Evolutionary conservation across 1,284 basidiomycete genomes (phyloP).

Genomic region (Ceratobasidium sp.): DNA sequence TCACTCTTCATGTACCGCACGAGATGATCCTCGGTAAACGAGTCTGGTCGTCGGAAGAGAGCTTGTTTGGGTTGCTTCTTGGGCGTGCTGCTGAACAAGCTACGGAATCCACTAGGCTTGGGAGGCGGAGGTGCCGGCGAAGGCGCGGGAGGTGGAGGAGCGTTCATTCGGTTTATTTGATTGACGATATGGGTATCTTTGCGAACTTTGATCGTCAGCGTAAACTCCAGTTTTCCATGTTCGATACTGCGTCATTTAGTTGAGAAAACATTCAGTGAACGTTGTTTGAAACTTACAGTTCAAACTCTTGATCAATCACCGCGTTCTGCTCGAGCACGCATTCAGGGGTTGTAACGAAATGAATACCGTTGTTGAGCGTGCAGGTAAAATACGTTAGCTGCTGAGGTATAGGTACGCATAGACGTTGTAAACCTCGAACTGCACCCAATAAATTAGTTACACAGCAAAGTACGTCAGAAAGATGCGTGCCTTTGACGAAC

Average conservation of each 20-base stretch:
- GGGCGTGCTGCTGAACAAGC: constrained; percentile 82
- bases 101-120: constrained; percentile 66
- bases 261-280: constrained; percentile 21
- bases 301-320: constrained; percentile 92
- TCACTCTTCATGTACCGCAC: constrained; percentile 87
- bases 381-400: constrained; percentile 85
- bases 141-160: constrained; percentile 63
- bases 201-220: constrained; percentile 85
- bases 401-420: constrained; percentile 81
- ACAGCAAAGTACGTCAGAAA: not conserved
- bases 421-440: constrained; percentile 84
- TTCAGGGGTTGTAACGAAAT: constrained; percentile 94
- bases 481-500: constrained; percentile 84
- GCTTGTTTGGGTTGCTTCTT: constrained; percentile 74
- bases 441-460: constrained; percentile 39
- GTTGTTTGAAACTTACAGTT: constrained; percentile 73
- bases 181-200: constrained; percentile 84
- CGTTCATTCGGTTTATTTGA: constrained; percentile 75
- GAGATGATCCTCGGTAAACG: constrained; percentile 70
- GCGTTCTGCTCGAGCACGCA: constrained; percentile 73
- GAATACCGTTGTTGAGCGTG: constrained; percentile 96
- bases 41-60: constrained; percentile 56
- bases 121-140: constrained; percentile 60
- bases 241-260: constrained; percentile 71
- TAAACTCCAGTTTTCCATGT: constrained; percentile 91